Percentiles rank a stretch among this genome's conserved stretches.
phyloP scores from a whole-genome alignment of 2,329 filamentous ascomycete species.

The Phoma herbarum region DNA sequence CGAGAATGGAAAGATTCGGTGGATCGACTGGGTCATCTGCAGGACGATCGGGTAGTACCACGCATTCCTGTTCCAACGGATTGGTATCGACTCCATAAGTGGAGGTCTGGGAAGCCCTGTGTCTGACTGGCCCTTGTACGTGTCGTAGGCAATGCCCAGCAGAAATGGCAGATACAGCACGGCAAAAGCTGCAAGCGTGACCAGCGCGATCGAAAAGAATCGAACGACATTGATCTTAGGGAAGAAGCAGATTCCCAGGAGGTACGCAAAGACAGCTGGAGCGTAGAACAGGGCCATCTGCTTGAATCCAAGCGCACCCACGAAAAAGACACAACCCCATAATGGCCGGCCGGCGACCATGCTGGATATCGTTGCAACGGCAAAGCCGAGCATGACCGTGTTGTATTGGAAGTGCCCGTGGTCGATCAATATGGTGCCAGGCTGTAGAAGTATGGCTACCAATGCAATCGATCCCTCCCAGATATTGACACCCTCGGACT shows the following conservation, averaged over 20 bases:
- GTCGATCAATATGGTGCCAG: slow-evolving; percentile 87
- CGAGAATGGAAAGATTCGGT: slow-evolving; percentile 95
- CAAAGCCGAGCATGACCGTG: slow-evolving; percentile 94
- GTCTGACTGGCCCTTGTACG: slow-evolving; percentile 68
- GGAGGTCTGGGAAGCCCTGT: slow-evolving; percentile 66
- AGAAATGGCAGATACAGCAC: slow-evolving; percentile 79
- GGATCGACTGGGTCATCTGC: slow-evolving; percentile 82
- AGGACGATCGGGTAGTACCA: slow-evolving; percentile 78
- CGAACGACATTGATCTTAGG: slow-evolving; percentile 73
- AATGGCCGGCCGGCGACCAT: slow-evolving; percentile 84
- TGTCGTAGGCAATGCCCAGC: slow-evolving; percentile 74
- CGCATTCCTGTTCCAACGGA: slow-evolving; percentile 67
- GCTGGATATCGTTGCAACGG: slow-evolving; percentile 86
- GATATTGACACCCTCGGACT: slow-evolving; percentile 76
- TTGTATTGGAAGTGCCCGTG: slow-evolving; percentile 99
- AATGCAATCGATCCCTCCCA: slow-evolving; percentile 89
- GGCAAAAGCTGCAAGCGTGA: slow-evolving; percentile 77
- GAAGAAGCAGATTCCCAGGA: slow-evolving; percentile 85
- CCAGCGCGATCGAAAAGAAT: slow-evolving; percentile 76
- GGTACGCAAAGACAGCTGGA: slow-evolving; percentile 88
- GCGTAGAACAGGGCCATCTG: slow-evolving; percentile 99
- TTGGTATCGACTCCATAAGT: slow-evolving; percentile 70
- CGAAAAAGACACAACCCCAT: slow-evolving; percentile 94
- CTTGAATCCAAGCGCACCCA: slow-evolving; percentile 93
- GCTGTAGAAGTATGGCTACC: slow-evolving; percentile 90